Base-by-base conservation (phyloP, 495 filamentous ascomycete genomes). In the Neurospora sp. region DNA sequence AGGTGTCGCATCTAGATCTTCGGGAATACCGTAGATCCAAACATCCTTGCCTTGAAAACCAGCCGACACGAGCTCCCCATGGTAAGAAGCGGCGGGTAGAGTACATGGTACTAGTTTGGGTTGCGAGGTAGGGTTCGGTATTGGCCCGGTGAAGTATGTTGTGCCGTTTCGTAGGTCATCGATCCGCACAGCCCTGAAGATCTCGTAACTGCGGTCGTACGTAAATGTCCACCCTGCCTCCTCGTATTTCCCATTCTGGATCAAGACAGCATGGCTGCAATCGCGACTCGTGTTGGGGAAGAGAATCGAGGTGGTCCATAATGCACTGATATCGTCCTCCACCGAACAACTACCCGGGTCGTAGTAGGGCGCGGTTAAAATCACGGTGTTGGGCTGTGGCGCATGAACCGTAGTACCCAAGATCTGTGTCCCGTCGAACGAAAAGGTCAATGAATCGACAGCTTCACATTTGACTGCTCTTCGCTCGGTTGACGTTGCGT, bases 291-390 rank as follows among this genome's bases (percentile, higher is more conserved):
- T 89, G 71, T 94, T 91, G 1, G 93, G 93, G 69, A 96, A 96
- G 1, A 96, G 82, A 38, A 96, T 94, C 48, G 94, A 94, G 1
- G 93, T 94, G 59, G 93, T 96, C 93, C 93, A 96, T 77, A 95
- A 85, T 8, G 89, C 90, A 76, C 90, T 92, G 45, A 95, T 86
- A 70, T 89, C 85, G 73, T 93, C 90, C 65, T 88, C 84, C 10
- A 88, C 88, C 72, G 88, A 78, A 65, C 86, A 84, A 61, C 79
- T 83, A 1, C 84, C 86, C 17, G 86, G 87, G 72, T 89, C 87
- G 76, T 93, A 93, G 77, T 94, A 94, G 10, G 93, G 93, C 7
- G 92, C 93, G 0, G 91, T 92, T 17, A 96, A 85, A 72, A 93
- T 88, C 16, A 96, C 92, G 0, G 93, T 92, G 74, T 88, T 90